Percentiles rank a stretch among this genome's conserved stretches.
phyloP scores from a whole-genome alignment of 83 land plant species.

The Isoetes engelmannii region DNA sequence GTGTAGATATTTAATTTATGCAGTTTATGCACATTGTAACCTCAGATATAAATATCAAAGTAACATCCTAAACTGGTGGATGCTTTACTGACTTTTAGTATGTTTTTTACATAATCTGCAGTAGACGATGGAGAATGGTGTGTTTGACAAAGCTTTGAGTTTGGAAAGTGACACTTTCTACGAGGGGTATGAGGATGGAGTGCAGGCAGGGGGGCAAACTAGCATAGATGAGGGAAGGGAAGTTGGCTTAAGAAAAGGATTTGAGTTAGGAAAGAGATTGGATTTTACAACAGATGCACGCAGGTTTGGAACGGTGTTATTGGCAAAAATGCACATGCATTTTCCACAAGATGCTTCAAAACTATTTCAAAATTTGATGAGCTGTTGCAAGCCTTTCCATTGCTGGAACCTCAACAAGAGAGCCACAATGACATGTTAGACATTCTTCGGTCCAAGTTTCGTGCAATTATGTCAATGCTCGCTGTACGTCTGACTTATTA shows the following conservation, averaged over 20 bases:
- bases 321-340: slow-evolving; percentile 35
- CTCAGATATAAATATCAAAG: too few relatives aligned
- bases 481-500: slow-evolving; percentile 54
- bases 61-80: too few relatives aligned
- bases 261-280: slow-evolving; percentile 85
- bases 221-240: slow-evolving; percentile 72
- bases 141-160: slow-evolving; percentile 56
- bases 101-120: too few relatives aligned
- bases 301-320: slow-evolving; percentile 58
- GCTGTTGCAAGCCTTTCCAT: slow-evolving; percentile 44
- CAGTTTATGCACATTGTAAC: too few relatives aligned
- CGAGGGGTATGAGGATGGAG: slow-evolving; percentile 60
- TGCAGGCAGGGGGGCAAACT: slow-evolving; percentile 39
- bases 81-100: too few relatives aligned
- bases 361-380: slow-evolving; percentile 48
- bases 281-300: slow-evolving; percentile 70
- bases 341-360: slow-evolving; percentile 51
- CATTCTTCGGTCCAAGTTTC: slow-evolving; percentile 54
- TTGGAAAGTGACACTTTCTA: slow-evolving; percentile 52
- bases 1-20: too few relatives aligned
- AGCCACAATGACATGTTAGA: slow-evolving; percentile 56
- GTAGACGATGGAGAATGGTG: slow-evolving; percentile 30
- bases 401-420: slow-evolving; percentile 72
- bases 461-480: slow-evolving; percentile 45
- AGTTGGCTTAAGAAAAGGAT: slow-evolving; percentile 64